These are phyloP conservation scores for Paecilomyces formosus DNA, from an alignment of 2,329 filamentous ascomycete genomes.

Conservation along the genomic window DNA sequence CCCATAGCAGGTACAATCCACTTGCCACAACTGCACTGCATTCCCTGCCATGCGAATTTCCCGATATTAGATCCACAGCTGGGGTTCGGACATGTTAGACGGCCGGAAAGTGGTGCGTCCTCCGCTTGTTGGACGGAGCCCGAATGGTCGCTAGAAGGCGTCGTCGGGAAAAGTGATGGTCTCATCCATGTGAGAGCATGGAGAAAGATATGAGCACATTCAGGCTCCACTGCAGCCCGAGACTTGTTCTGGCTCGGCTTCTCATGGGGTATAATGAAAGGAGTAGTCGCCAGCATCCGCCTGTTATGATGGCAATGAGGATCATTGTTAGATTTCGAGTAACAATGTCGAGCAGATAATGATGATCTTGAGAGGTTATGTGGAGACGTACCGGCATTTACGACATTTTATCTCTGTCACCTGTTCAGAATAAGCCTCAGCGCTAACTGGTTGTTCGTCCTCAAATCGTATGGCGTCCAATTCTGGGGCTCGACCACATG, in stretches of 20 bases:
- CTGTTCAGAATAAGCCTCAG: conserved; percentile 13
- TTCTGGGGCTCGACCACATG: conserved; percentile 71
- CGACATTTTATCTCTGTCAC: conserved; percentile 70
- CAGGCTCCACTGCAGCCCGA: conserved; percentile 18
- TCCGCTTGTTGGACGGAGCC: conserved; percentile 35
- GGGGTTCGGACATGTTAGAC: conserved; percentile 70
- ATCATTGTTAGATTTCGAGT: neutral
- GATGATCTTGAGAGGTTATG: neutral
- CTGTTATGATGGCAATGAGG: conserved; percentile 25
- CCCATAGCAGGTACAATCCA: conserved; percentile 92
- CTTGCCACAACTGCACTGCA: conserved; percentile 81
- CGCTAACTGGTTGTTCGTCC: conserved; percentile 36
- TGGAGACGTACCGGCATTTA: conserved; percentile 66
- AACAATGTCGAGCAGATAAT: neutral
- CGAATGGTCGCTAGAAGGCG: neutral
- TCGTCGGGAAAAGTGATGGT: conserved; percentile 52
- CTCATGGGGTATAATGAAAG: conserved; percentile 62
- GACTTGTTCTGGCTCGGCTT: conserved; percentile 15
- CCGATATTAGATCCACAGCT: conserved; percentile 79
- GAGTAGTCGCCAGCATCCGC: conserved; percentile 54
- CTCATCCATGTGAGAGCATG: conserved; percentile 96
- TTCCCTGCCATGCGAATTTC: conserved; percentile 92
- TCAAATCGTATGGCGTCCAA: conserved; percentile 69
- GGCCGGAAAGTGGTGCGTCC: conserved; percentile 72
- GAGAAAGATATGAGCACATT: conserved; percentile 81